Evolutionary conservation across 1,139 yeast species (phyloP).

Genomic region (Blastobotrys malaysiensis): DNA sequence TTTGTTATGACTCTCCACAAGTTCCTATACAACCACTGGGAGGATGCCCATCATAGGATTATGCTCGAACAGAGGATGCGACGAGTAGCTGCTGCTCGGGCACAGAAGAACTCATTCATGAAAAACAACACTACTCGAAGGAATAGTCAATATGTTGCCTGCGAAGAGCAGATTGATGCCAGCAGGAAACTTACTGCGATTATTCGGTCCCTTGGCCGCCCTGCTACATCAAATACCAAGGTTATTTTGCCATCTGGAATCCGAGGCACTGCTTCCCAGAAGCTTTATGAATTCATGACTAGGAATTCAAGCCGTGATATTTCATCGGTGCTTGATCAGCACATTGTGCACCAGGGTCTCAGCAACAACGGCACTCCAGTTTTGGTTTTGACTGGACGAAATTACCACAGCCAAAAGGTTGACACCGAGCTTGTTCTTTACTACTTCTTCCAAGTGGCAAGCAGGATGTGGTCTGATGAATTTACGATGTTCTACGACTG

Average conservation of each 20-base stretch:
- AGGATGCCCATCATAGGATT: conserved; percentile 38
- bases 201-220: conserved; percentile 26
- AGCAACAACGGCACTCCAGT: conserved; percentile 71
- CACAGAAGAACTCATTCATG: background rate
- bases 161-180: conserved; percentile 19
- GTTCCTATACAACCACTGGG: conserved; percentile 58
- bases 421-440: conserved; percentile 57
- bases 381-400: conserved; percentile 49
- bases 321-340: conserved; percentile 40
- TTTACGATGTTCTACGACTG: conserved; percentile 64
- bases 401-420: conserved; percentile 39
- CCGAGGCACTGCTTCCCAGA: conserved; percentile 21
- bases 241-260: conserved; percentile 8
- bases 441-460: conserved; percentile 59
- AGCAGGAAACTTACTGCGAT: conserved; percentile 20
- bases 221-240: conserved; percentile 13
- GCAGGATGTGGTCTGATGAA: conserved; percentile 69
- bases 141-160: background rate
- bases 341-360: conserved; percentile 57
- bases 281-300: conserved; percentile 68
- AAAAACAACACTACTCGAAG: background rate
- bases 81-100: conserved; percentile 10
- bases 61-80: conserved; percentile 25
- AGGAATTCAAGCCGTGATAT: conserved; percentile 55
- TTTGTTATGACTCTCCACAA: conserved; percentile 44